Evolutionary conservation across 208 protist genomes (phyloP).

Genomic region (Trypanosoma platydactyli): DNA sequence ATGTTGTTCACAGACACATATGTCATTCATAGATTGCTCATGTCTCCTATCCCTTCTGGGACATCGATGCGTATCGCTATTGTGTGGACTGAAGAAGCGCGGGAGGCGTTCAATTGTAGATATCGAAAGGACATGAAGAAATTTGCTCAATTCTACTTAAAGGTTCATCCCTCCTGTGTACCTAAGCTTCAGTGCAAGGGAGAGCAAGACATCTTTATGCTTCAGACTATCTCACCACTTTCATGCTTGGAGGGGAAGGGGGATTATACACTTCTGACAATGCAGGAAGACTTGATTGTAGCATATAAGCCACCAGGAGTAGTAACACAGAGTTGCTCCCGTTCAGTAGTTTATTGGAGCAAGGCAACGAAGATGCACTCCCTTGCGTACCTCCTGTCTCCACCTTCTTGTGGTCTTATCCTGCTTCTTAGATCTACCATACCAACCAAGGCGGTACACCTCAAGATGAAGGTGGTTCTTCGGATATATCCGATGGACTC

Average conservation of each 20-base stretch:
- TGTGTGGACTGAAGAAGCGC: conserved; percentile 4
- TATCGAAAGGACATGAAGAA: conserved; percentile 8
- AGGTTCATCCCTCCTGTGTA: conserved; percentile 27
- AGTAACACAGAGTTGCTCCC: conserved; percentile 24
- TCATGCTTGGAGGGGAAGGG: neutral
- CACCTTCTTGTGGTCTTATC: conserved; percentile 34
- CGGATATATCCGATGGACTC: conserved; percentile 14
- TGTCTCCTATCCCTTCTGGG: conserved; percentile 20
- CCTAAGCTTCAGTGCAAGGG: neutral
- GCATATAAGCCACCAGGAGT: conserved; percentile 36
- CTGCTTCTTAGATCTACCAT: conserved; percentile 16
- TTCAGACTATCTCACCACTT: conserved; percentile 20
- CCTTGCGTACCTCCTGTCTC: conserved; percentile 28
- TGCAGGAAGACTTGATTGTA: conserved; percentile 18
- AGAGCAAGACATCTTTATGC: conserved; percentile 18
- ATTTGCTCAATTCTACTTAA: conserved; percentile 26
- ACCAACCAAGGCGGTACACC: conserved; percentile 29
- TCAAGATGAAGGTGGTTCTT: conserved; percentile 35
- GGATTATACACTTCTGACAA: conserved; percentile 24
- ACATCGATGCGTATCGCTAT: conserved; percentile 5
- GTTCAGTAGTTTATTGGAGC: conserved; percentile 17
- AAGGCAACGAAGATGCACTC: conserved; percentile 17
- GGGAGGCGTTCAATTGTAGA: neutral
- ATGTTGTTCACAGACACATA: conserved; percentile 3
- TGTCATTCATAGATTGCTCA: conserved; percentile 29